These are phyloP conservation scores for Jatropha multifida DNA, from an alignment of 441 rosid genomes.

Conservation along the genomic window DNA sequence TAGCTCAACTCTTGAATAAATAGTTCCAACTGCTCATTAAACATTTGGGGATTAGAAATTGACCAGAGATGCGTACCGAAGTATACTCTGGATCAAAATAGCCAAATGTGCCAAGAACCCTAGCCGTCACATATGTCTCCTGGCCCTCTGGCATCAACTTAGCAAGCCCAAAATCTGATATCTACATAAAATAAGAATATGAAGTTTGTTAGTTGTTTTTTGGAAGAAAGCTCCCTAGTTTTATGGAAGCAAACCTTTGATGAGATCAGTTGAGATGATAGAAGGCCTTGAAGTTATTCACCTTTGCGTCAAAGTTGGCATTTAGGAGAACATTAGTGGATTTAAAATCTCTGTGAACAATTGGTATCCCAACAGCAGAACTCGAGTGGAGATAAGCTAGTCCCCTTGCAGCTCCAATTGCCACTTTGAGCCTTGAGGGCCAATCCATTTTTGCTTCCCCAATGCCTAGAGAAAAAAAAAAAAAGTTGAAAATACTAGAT, in stretches of 20 bases:
- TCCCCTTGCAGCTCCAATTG: slow-evolving; percentile 83
- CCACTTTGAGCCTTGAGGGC: slow-evolving; percentile 78
- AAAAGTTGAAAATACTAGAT: slow-evolving; percentile 12
- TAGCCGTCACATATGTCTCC: slow-evolving; percentile 73
- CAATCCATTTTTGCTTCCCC: slow-evolving; percentile 79
- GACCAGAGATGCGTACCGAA: slow-evolving; percentile 47
- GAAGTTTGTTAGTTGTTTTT: slow-evolving; percentile 7
- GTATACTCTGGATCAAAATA: slow-evolving; percentile 95
- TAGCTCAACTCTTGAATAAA: not conserved
- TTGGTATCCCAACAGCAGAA: slow-evolving; percentile 79
- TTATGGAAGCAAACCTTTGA: not conserved
- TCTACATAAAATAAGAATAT: slow-evolving; percentile 39
- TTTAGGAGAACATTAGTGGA: slow-evolving; percentile 83
- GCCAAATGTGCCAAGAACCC: slow-evolving; percentile 95
- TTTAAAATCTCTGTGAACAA: slow-evolving; percentile 91
- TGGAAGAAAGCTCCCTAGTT: slow-evolving; percentile 2
- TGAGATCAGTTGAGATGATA: not conserved
- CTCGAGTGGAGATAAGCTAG: slow-evolving; percentile 90
- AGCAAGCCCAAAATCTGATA: slow-evolving; percentile 94
- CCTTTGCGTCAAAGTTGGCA: slow-evolving; percentile 83
- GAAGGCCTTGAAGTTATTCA: slow-evolving; percentile 19
- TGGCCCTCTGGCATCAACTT: slow-evolving; percentile 95
- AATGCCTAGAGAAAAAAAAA: slow-evolving; percentile 44
- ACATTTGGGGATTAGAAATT: not conserved
- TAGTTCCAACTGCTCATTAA: not conserved